Percentiles rank a stretch among this genome's conserved stretches.
These are phyloP conservation scores for Jatropha curcas DNA, from an alignment of 345 rosid genomes.

Conservation along the genomic window DNA sequence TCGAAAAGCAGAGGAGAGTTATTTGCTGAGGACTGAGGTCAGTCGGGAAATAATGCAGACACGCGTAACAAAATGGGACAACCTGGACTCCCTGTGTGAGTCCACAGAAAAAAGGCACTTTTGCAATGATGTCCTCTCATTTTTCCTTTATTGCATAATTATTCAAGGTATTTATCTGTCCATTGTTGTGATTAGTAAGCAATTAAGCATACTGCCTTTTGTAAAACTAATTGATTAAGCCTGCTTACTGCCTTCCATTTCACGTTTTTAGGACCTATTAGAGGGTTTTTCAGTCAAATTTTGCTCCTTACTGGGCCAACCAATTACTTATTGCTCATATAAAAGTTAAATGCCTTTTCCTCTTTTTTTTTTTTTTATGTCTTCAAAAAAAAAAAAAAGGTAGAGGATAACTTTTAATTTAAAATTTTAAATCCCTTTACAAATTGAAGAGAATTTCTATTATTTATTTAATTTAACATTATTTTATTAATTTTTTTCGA, in stretches of 20 bases:
- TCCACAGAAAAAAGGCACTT: too few species aligned
- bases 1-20: too few species aligned
- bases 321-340: background rate
- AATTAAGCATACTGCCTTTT: background rate
- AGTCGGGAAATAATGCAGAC: constrained; percentile 27
- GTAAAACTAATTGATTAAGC: background rate
- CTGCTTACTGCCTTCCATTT: background rate
- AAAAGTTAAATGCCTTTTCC: background rate
- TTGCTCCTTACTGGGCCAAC: background rate
- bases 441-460: too few species aligned
- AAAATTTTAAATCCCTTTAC: too few species aligned
- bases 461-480: too few species aligned
- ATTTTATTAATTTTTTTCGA: too few species aligned
- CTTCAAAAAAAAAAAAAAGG: too few species aligned
- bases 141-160: background rate
- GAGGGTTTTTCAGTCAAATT: background rate
- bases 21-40: background rate
- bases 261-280: background rate
- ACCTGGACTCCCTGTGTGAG: constrained; percentile 28
- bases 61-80: constrained; percentile 47
- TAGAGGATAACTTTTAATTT: too few species aligned
- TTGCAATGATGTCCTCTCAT: background rate
- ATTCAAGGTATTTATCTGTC: background rate
- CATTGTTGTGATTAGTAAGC: background rate
- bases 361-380: background rate